Conservation (phyloP, 768 basidiomycete species). For the Royoungia palumana region DNA sequence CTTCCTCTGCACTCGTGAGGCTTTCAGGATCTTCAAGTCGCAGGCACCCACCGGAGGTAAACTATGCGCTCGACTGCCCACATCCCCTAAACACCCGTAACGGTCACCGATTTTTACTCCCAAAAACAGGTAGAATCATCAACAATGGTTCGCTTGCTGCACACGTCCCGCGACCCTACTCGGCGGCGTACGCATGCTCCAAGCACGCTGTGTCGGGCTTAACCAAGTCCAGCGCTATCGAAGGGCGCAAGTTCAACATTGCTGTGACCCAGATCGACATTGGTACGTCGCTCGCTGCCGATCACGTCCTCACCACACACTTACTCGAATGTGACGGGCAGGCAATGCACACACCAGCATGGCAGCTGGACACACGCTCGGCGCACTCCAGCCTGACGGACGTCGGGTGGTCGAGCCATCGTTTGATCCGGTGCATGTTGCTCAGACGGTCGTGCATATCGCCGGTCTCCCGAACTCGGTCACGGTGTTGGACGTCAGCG, state of each 20-base stretch:
- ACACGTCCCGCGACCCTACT: conserved; percentile 62
- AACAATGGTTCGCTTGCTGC: conserved; percentile 84
- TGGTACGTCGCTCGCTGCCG: conserved; percentile 37
- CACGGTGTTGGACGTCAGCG: conserved; percentile 65
- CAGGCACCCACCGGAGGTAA: conserved; percentile 71
- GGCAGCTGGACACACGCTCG: conserved; percentile 43
- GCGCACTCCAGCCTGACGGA: conserved; percentile 71
- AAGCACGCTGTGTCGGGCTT: conserved; percentile 81
- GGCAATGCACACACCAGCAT: conserved; percentile 72
- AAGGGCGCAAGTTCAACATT: conserved; percentile 71
- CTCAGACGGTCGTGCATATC: conserved; percentile 65
- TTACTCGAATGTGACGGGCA: conserved; percentile 20
- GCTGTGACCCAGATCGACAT: conserved; percentile 83
- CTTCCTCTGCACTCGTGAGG: conserved; percentile 76
- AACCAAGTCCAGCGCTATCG: conserved; percentile 73
- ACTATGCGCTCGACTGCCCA: not conserved
- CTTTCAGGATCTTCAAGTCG: conserved; percentile 66
- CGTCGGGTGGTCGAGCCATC: conserved; percentile 51
- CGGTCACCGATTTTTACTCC: not conserved
- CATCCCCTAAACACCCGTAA: not conserved
- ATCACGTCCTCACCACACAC: too few species aligned
- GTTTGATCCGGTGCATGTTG: conserved; percentile 73
- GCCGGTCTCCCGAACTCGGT: conserved; percentile 66
- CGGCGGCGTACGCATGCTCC: conserved; percentile 65
- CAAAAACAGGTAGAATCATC: conserved; percentile 61